Conservation (phyloP, 768 basidiomycete genomes). For the Macrocybe gigantea region DNA sequence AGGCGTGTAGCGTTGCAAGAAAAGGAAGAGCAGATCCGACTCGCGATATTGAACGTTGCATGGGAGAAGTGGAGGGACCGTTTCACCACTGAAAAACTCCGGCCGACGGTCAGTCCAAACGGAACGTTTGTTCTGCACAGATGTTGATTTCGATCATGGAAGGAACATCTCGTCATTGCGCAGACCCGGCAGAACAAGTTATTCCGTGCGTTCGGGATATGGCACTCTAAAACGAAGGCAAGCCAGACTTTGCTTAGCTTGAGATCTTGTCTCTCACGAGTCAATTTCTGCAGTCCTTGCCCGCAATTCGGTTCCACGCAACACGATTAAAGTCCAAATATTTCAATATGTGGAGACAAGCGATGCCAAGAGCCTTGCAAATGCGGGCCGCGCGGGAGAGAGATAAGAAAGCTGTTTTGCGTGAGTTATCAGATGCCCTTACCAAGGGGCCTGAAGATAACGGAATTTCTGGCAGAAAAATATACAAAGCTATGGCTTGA, state of each 20-base stretch:
- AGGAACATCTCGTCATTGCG: slow-evolving; percentile 58
- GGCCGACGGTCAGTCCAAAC: slow-evolving; percentile 48
- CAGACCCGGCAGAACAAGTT: slow-evolving; percentile 56
- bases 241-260: not conserved
- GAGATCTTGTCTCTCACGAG: not conserved
- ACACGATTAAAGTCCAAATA: slow-evolving; percentile 51
- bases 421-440: slow-evolving; percentile 34
- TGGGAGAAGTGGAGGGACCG: slow-evolving; percentile 83
- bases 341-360: slow-evolving; percentile 62
- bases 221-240: slow-evolving; percentile 74
- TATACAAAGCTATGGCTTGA: slow-evolving; percentile 64
- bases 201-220: slow-evolving; percentile 64
- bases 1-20: slow-evolving; percentile 53
- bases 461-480: slow-evolving; percentile 31
- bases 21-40: slow-evolving; percentile 58
- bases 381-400: slow-evolving; percentile 60
- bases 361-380: slow-evolving; percentile 66
- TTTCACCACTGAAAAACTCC: slow-evolving; percentile 58
- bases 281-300: slow-evolving; percentile 48
- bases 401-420: slow-evolving; percentile 46
- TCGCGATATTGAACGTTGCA: slow-evolving; percentile 40
- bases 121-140: not conserved
- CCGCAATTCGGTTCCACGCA: slow-evolving; percentile 74
- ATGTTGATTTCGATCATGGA: slow-evolving; percentile 4
- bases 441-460: slow-evolving; percentile 5